Evolutionary conservation across 2,329 filamentous ascomycete genomes (phyloP).

Genomic region (Stachybotrys echinatus): DNA sequence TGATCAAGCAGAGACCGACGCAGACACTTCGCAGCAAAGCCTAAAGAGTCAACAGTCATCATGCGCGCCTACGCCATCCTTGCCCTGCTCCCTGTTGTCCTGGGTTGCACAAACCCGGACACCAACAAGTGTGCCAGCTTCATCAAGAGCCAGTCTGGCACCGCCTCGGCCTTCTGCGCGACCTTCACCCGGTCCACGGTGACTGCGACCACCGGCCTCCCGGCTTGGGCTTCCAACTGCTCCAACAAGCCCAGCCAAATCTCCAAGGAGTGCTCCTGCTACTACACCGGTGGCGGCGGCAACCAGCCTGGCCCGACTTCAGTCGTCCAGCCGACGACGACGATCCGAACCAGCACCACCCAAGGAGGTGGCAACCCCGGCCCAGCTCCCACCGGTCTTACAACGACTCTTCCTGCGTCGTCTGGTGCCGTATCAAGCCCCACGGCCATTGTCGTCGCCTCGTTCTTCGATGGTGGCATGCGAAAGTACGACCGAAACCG

Average conservation of each 20-base stretch:
- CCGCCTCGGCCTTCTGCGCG: conserved; percentile 25
- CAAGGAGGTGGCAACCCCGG: background rate
- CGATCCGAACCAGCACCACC: background rate
- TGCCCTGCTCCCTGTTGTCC: background rate
- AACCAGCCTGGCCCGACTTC: background rate
- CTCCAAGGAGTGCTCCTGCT: conserved; percentile 20
- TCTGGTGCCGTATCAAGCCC: background rate
- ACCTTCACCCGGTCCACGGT: conserved; percentile 21
- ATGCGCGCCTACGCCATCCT: background rate
- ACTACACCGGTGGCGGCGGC: conserved; percentile 6
- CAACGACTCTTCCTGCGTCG: background rate
- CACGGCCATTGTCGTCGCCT: conserved; percentile 27
- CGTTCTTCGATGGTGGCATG: conserved; percentile 40
- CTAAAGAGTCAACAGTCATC: conserved; percentile 12
- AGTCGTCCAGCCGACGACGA: background rate
- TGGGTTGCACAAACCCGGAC: conserved; percentile 22
- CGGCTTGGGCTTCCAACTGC: conserved; percentile 16
- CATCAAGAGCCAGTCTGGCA: conserved; percentile 22
- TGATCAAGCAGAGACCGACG: too few relatives aligned
- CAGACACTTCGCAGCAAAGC: too few relatives aligned
- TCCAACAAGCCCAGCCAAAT: conserved; percentile 16
- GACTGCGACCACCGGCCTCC: conserved; percentile 17
- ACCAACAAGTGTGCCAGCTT: conserved; percentile 24
- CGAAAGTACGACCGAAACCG: conserved; percentile 38
- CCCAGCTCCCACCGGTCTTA: background rate